These are phyloP conservation scores for Metschnikowia rubicola DNA, from an alignment of 805 yeast genomes.

Conservation along the genomic window DNA sequence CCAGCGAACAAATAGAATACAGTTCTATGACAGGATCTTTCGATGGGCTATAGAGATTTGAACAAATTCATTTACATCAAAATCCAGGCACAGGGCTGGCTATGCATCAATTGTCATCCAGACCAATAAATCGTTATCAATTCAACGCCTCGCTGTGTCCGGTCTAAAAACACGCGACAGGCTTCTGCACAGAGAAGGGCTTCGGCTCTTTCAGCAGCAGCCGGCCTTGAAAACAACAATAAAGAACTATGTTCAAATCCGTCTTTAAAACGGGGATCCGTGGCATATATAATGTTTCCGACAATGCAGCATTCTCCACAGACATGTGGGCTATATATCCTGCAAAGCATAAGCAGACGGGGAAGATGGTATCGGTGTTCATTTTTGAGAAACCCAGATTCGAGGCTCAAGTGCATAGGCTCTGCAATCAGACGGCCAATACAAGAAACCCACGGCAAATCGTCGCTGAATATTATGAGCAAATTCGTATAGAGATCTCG, in stretches of 20 bases:
- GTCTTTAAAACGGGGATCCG: constrained; percentile 59
- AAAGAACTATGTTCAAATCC: constrained; percentile 45
- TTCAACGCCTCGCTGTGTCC: too few relatives aligned
- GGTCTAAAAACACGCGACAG: too few relatives aligned
- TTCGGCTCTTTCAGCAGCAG: too few relatives aligned
- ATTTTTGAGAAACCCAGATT: constrained; percentile 78
- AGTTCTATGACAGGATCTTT: too few relatives aligned
- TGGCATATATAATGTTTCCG: constrained; percentile 63
- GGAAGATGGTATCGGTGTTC: constrained; percentile 73
- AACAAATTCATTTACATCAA: too few relatives aligned
- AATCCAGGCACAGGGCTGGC: too few relatives aligned
- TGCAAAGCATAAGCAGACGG: constrained; percentile 67
- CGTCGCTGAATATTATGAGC: constrained; percentile 60
- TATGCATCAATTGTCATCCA: too few relatives aligned
- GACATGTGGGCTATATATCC: constrained; percentile 86
- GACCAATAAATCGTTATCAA: too few relatives aligned
- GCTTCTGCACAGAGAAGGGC: too few relatives aligned
- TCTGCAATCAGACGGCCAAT: constrained; percentile 27
- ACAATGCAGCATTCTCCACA: constrained; percentile 64
- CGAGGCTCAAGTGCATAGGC: constrained; percentile 48
- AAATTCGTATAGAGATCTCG: constrained; percentile 63
- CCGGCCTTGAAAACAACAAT: too few relatives aligned
- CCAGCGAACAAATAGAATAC: too few relatives aligned
- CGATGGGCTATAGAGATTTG: too few relatives aligned
- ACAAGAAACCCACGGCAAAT: constrained; percentile 47